Evolutionary conservation across 1,284 basidiomycete genomes (phyloP).

Genomic region (Peniophora sp.): DNA sequence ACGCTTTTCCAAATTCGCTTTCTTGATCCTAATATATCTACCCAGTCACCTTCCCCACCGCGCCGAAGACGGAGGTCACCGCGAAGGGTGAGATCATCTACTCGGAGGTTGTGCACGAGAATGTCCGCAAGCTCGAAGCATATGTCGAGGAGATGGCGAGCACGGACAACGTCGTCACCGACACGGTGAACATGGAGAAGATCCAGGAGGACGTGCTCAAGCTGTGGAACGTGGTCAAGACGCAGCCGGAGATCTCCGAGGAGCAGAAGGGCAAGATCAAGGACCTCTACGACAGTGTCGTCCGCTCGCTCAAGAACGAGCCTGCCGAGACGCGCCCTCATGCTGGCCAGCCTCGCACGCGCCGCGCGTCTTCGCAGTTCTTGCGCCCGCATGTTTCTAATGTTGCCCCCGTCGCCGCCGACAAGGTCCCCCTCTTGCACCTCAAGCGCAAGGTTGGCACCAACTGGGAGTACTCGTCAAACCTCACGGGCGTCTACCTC

Average conservation of each 20-base stretch:
- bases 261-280: conserved; percentile 98
- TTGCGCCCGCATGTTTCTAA: conserved; percentile 79
- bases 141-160: conserved; percentile 99
- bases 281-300: conserved; percentile 92
- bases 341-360: conserved; percentile 50
- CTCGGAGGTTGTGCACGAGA: conserved; percentile 78
- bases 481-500: conserved; percentile 92
- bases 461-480: conserved; percentile 94
- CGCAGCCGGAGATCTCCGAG: conserved; percentile 92
- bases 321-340: conserved; percentile 50
- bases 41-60: conserved; percentile 94
- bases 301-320: conserved; percentile 64
- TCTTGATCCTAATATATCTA: conserved; percentile 7
- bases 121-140: conserved; percentile 98
- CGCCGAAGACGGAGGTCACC: conserved; percentile 90
- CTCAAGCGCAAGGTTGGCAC: conserved; percentile 96
- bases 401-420: conserved; percentile 75
- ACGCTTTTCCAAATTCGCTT: not conserved
- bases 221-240: conserved; percentile 95
- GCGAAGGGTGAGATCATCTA: conserved; percentile 93
- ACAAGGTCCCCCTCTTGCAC: conserved; percentile 92
- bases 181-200: conserved; percentile 87
- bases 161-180: conserved; percentile 77
- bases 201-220: conserved; percentile 40
- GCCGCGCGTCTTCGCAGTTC: conserved; percentile 91